A percentile compares a stretch with the other conserved stretches of the same genome.
Conservation (phyloP, 192 early-diverging fungal species). For the Rhizophagus clarus region DNA sequence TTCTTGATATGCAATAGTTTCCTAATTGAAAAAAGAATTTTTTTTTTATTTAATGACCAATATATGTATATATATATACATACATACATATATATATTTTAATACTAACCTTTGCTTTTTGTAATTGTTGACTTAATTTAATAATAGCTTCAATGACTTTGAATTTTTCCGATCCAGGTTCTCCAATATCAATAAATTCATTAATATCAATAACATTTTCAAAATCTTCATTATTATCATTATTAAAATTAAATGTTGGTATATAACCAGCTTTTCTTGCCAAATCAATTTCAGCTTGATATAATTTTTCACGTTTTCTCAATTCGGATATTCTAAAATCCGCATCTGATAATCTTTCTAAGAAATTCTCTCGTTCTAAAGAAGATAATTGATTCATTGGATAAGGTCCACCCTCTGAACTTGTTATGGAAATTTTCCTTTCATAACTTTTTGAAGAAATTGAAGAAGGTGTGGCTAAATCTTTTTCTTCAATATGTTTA, state of each 20-base stretch:
- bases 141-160: conserved; percentile 51
- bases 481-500: not conserved
- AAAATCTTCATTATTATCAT: not conserved
- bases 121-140: conserved; percentile 50
- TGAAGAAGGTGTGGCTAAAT: not conserved
- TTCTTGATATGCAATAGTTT: conserved; percentile 39
- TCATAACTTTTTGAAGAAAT: too few relatives aligned
- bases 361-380: conserved; percentile 35
- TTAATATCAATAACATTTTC: conserved; percentile 24
- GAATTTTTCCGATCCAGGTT: conserved; percentile 50
- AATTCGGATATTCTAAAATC: conserved; percentile 41
- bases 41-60: conserved; percentile 36
- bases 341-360: conserved; percentile 33
- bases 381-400: not conserved
- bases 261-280: conserved; percentile 37
- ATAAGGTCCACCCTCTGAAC: not conserved
- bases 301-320: conserved; percentile 49
- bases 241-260: conserved; percentile 17
- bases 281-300: conserved; percentile 42
- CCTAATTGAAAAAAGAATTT: conserved; percentile 36
- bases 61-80: too few relatives aligned
- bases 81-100: too few relatives aligned
- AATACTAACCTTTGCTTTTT: conserved; percentile 41
- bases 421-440: not conserved
- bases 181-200: conserved; percentile 39